phyloP scores from a whole-genome alignment of 352 stramenopile genomes.

The Peronosclerospora sorghi region DNA sequence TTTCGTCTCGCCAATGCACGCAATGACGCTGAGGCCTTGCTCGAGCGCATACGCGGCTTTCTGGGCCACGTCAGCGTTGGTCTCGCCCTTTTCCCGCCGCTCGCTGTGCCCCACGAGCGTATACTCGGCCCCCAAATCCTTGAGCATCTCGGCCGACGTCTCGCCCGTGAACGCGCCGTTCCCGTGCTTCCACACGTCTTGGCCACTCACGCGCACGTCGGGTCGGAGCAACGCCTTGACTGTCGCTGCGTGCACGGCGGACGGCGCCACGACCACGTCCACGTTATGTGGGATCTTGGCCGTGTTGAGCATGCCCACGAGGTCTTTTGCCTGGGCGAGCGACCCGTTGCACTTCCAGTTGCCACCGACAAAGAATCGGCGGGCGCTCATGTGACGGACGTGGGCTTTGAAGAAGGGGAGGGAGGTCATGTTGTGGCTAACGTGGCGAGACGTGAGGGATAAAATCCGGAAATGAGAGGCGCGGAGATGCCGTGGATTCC shows the following conservation, averaged over 20 bases:
- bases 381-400: constrained; percentile 53
- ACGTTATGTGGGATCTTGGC: constrained; percentile 66
- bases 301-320: constrained; percentile 77
- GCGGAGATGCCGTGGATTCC: not conserved
- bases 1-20: constrained; percentile 96
- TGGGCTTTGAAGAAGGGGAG: constrained; percentile 35
- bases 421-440: constrained; percentile 24
- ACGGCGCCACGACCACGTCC: constrained; percentile 96
- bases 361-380: constrained; percentile 98
- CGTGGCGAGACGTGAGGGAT: not conserved
- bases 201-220: constrained; percentile 74
- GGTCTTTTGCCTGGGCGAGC: constrained; percentile 44
- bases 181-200: constrained; percentile 92
- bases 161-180: constrained; percentile 97
- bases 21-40: constrained; percentile 92
- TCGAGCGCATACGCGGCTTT: constrained; percentile 91
- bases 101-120: constrained; percentile 96
- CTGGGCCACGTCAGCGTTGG: constrained; percentile 84
- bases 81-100: constrained; percentile 89
- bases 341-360: constrained; percentile 99
- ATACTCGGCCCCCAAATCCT: constrained; percentile 90
- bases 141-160: constrained; percentile 95
- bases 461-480: constrained; percentile 36
- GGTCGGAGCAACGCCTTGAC: constrained; percentile 49
- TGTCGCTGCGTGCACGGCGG: constrained; percentile 83